Evolutionary conservation across 768 basidiomycete species (phyloP), one percentile per base, ranked within the genome.

Genomic region (Lentinus brumalis): DNA sequence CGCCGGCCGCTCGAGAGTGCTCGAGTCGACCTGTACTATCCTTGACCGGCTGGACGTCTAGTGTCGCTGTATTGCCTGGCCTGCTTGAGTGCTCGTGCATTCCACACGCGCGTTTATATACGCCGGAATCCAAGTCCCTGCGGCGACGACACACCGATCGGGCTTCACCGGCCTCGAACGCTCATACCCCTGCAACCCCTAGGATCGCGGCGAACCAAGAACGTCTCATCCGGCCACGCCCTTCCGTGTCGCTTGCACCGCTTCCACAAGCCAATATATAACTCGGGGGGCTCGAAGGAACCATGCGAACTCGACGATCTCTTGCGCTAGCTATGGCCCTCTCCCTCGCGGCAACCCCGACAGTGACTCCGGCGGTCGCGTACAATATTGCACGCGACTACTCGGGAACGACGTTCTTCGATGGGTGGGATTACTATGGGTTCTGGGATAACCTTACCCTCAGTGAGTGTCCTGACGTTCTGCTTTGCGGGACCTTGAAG

Each of bases 371-470:
- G 0, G 55, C 63, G 7, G 10, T 55, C 10, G 70, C 59, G 31
- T 78, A 76, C 63, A 67, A 75, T 40, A 61, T 80, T 30, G 71
- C 76, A 4, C 71, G 75, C 29, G 71, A 71, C 15, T 81, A 79
- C 66, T 67, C 73, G 18, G 80, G 80, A 7, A 39, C 60, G 16
- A 70, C 70, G 7, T 82, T 82, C 69, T 82, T 82, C 68, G 70
- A 79, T 50, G 69, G 73, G 49, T 82, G 79, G 79, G 71, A 74
- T 40, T 80, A 77, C 64, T 80, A 74, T 54, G 78, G 77, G 2
- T 67, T 49, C 39, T 78, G 73, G 73, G 77, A 78, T 59, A 76
- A 77, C 59, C 67, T 77, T 21, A 77, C 76, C 7, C 69, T 73
- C n/a, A 74, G 76, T 78, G 53, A 50, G 73, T 63, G 14, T n/a